Percentiles rank a stretch among this genome's conserved stretches.
Conservation (phyloP, 2,329 filamentous ascomycete genomes). For the Thyridium curvatum region DNA sequence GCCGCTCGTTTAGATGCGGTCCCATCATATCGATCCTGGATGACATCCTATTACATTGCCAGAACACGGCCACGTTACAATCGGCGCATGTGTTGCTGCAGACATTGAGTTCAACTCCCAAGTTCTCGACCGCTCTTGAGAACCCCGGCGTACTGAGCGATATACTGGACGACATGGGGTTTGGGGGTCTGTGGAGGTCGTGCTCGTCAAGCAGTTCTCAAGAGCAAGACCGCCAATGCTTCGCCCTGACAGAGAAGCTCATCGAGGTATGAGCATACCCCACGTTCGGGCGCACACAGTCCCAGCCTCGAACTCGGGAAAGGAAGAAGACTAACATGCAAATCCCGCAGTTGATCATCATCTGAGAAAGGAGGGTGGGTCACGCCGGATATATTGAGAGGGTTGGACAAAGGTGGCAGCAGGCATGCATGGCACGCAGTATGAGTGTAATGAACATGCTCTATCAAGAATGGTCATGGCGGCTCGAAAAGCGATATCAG, state of each 20-base stretch:
- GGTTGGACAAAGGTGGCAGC: too few relatives aligned
- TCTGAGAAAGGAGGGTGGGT: conserved; percentile 1
- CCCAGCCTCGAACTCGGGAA: too few relatives aligned
- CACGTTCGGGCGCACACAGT: background rate
- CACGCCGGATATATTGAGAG: too few relatives aligned
- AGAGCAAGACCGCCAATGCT: conserved; percentile 44
- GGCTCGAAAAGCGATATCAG: too few relatives aligned
- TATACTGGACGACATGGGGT: conserved; percentile 53
- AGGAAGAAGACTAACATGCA: too few relatives aligned
- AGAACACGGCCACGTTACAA: conserved; percentile 52
- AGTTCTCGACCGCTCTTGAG: conserved; percentile 41
- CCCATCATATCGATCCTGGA: conserved; percentile 54
- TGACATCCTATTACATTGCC: conserved; percentile 55
- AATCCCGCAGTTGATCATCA: conserved; percentile 8
- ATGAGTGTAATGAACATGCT: too few relatives aligned
- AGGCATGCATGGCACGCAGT: too few relatives aligned
- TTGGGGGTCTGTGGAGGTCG: conserved; percentile 55
- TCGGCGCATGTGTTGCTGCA: conserved; percentile 55
- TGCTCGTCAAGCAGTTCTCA: conserved; percentile 44
- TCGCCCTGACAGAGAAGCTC: conserved; percentile 50
- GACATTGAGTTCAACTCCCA: conserved; percentile 48
- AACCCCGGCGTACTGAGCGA: conserved; percentile 42
- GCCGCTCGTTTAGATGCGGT: conserved; percentile 35
- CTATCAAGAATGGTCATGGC: too few relatives aligned
- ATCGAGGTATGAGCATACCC: conserved; percentile 49